phyloP scores from a whole-genome alignment of 2,329 filamentous ascomycete genomes.

The Ophiostoma piceae region DNA sequence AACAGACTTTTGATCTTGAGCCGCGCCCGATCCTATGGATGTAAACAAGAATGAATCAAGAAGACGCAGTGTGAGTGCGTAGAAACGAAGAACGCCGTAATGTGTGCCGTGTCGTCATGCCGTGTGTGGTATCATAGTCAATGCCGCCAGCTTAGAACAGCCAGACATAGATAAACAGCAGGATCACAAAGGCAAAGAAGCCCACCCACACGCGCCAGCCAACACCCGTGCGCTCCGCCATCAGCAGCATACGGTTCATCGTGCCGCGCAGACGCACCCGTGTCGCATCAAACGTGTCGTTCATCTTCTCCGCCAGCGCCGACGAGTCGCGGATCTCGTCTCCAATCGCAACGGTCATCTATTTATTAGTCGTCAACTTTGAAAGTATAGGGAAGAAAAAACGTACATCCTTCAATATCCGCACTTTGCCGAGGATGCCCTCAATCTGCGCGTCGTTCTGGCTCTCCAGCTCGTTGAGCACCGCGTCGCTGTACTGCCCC shows the following conservation, averaged over 20 bases:
- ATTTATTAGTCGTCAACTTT: too few relatives aligned
- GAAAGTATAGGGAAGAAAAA: too few relatives aligned
- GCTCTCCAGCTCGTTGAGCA: slow-evolving; percentile 87
- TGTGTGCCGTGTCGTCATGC: neutral
- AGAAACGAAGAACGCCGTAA: neutral
- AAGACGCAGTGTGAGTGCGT: too few relatives aligned
- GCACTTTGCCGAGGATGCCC: slow-evolving; percentile 86
- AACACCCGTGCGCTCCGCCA: slow-evolving; percentile 92
- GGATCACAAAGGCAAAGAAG: slow-evolving; percentile 77
- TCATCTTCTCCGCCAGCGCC: slow-evolving; percentile 88
- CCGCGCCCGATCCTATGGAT: neutral
- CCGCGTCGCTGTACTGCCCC: slow-evolving; percentile 88
- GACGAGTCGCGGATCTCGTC: slow-evolving; percentile 91
- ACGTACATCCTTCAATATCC: slow-evolving; percentile 78
- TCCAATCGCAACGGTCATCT: slow-evolving; percentile 88
- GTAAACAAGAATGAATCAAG: neutral
- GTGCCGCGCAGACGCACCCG: slow-evolving; percentile 76
- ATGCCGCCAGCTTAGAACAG: slow-evolving; percentile 51
- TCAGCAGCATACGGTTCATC: slow-evolving; percentile 94
- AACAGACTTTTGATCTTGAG: neutral
- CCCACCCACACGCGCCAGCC: slow-evolving; percentile 90
- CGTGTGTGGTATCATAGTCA: neutral
- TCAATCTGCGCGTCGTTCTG: slow-evolving; percentile 90
- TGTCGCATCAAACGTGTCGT: slow-evolving; percentile 85
- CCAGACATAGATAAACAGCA: slow-evolving; percentile 92